A percentile compares a stretch with the other conserved stretches of the same genome.
Evolutionary conservation across 2,329 filamentous ascomycete genomes (phyloP).

Genomic region (Monilinia vaccinii-corymbosi): DNA sequence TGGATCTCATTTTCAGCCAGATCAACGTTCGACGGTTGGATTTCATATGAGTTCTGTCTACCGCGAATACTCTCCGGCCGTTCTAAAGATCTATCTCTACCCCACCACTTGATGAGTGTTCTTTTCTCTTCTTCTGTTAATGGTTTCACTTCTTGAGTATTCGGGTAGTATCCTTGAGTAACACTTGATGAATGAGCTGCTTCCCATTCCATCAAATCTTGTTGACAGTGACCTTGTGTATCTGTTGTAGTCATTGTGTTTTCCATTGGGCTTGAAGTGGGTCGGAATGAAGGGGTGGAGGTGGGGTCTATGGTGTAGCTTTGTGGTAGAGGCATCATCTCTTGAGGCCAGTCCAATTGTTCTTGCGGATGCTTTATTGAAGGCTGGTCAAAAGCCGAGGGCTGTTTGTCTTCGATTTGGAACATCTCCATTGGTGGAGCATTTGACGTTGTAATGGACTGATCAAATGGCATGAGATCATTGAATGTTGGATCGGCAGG

Average conservation of each 20-base stretch:
- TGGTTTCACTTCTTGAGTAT: slow-evolving; percentile 1
- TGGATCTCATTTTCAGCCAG: not conserved
- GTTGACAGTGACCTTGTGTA: not conserved
- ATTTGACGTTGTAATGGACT: not conserved
- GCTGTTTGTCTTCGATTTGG: not conserved
- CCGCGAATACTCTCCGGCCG: slow-evolving; percentile 3
- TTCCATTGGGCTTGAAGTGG: slow-evolving; percentile 10
- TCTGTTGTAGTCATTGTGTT: not conserved
- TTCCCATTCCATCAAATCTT: slow-evolving; percentile 8
- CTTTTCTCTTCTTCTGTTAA: slow-evolving; percentile 7
- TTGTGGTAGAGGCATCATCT: not conserved
- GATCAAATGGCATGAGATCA: not conserved
- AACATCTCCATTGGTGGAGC: not conserved
- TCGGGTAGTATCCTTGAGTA: slow-evolving; percentile 2
- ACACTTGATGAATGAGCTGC: slow-evolving; percentile 3
- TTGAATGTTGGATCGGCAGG: not conserved
- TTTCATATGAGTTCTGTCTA: slow-evolving; percentile 4
- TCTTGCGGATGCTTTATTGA: not conserved
- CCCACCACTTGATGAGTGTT: slow-evolving; percentile 10
- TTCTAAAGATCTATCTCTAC: slow-evolving; percentile 10
- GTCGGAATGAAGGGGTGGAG: not conserved
- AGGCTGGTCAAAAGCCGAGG: not conserved
- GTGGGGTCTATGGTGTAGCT: not conserved
- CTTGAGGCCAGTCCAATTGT: not conserved
- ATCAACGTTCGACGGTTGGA: not conserved